Conservation (phyloP, 495 filamentous ascomycete genomes). For the Xylaria cubensis region DNA sequence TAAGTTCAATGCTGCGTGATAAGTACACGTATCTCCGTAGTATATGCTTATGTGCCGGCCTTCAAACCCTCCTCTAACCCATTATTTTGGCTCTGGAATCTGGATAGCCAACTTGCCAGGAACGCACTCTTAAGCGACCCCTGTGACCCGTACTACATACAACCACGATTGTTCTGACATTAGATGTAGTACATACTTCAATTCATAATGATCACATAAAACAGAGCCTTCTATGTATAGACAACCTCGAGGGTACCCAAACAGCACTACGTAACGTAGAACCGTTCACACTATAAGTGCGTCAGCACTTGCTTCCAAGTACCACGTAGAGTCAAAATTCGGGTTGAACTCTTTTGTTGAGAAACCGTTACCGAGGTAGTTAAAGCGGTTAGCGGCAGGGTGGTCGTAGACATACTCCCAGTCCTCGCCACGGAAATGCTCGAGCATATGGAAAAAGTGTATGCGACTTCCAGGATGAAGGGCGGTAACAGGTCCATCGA, state of each 20-base stretch:
- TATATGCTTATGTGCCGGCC: neutral
- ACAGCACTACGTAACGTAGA: neutral
- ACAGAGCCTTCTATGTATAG: neutral
- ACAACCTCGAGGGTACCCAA: neutral
- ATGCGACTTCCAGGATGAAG: constrained; percentile 57
- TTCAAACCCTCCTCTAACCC: neutral
- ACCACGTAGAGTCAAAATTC: constrained; percentile 50
- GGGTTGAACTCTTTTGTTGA: constrained; percentile 49
- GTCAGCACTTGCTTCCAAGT: constrained; percentile 44
- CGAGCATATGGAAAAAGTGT: constrained; percentile 61
- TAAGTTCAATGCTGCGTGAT: neutral
- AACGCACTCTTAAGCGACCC: neutral
- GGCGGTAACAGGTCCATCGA: constrained; percentile 55
- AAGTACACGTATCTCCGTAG: neutral
- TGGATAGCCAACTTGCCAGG: neutral
- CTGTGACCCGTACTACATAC: neutral
- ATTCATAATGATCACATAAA: too few species aligned
- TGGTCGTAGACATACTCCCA: constrained; percentile 53
- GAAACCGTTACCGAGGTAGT: constrained; percentile 59
- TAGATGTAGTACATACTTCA: neutral
- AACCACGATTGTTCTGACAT: neutral
- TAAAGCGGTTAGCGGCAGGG: constrained; percentile 47
- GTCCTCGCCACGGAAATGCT: constrained; percentile 55
- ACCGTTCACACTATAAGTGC: constrained; percentile 3
- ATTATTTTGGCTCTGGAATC: neutral